Conservation (phyloP, 371 early-diverging fungal genomes). For the Massospora cicadina region DNA sequence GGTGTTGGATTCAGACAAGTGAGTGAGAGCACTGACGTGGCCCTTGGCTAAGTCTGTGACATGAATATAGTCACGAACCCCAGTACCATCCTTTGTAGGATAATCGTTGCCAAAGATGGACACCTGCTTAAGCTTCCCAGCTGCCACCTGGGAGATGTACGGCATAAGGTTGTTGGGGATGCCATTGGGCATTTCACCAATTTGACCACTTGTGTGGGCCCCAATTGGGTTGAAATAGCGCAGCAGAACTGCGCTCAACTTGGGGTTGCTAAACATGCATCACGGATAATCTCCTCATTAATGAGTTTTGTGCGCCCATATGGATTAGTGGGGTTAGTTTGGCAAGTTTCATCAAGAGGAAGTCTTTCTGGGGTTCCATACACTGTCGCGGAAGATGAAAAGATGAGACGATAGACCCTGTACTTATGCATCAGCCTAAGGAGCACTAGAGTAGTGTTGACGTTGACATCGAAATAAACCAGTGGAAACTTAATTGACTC, state of each 20-base stretch:
- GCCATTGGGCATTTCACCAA: conserved; percentile 76
- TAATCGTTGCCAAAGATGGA: conserved; percentile 71
- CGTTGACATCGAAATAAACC: conserved; percentile 72
- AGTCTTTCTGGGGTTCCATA: conserved; percentile 41
- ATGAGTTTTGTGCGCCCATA: conserved; percentile 76
- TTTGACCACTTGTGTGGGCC: conserved; percentile 65
- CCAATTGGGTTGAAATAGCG: conserved; percentile 87
- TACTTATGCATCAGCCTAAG: conserved; percentile 41
- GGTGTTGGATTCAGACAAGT: conserved; percentile 22
- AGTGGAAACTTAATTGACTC: conserved; percentile 70
- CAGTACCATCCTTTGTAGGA: conserved; percentile 69
- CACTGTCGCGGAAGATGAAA: conserved; percentile 76
- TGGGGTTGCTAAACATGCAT: conserved; percentile 34
- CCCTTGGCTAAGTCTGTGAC: conserved; percentile 74
- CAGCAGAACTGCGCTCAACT: conserved; percentile 46
- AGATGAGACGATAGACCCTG: conserved; percentile 53
- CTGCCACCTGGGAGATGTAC: conserved; percentile 58
- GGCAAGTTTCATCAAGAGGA: conserved; percentile 39
- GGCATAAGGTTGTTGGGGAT: conserved; percentile 82
- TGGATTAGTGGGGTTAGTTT: conserved; percentile 51
- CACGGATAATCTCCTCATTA: conserved; percentile 59
- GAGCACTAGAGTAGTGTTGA: conserved; percentile 58
- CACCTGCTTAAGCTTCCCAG: conserved; percentile 49
- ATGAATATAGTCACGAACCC: conserved; percentile 81
- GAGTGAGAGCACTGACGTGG: conserved; percentile 63